Percentiles rank a stretch among this genome's conserved stretches.
Evolutionary conservation across 495 filamentous ascomycete genomes (phyloP).

Genomic region (Echria macrotheca): DNA sequence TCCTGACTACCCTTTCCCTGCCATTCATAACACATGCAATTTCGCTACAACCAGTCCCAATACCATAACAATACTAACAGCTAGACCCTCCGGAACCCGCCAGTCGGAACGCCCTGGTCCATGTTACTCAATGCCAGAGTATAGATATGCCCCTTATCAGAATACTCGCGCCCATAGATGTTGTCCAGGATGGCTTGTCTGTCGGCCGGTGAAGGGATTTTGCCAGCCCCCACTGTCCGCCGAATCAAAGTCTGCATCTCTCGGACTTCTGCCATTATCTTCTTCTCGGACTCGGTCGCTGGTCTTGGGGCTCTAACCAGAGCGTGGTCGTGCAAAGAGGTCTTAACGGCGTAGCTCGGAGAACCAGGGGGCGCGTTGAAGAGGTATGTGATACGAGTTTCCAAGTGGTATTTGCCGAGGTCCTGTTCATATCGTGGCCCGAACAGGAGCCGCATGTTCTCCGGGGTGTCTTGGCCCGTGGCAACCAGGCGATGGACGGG

Average conservation of each 20-base stretch:
- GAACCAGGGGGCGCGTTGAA: constrained; percentile 6
- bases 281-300: constrained; percentile 2
- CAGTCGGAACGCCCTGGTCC: constrained; percentile 1
- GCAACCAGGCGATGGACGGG: neutral
- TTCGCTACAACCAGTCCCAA: too few relatives aligned
- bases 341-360: neutral
- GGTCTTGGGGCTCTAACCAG: neutral
- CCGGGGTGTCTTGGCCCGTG: constrained; percentile 8
- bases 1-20: too few relatives aligned
- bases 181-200: neutral
- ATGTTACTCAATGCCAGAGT: neutral
- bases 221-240: constrained; percentile 1
- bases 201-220: neutral
- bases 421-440: constrained; percentile 1
- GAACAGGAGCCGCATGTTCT: constrained; percentile 6
- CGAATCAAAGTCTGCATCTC: constrained; percentile 2
- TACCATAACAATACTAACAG: too few relatives aligned
- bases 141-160: neutral
- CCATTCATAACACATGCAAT: too few relatives aligned
- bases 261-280: constrained; percentile 2
- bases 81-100: too few relatives aligned
- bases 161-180: neutral
- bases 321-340: neutral
- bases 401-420: neutral
- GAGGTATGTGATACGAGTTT: neutral